Percentiles rank a stretch among this genome's conserved stretches.
phyloP scores from a whole-genome alignment of 805 yeast species.

The Lipomyces yamanashiensis region DNA sequence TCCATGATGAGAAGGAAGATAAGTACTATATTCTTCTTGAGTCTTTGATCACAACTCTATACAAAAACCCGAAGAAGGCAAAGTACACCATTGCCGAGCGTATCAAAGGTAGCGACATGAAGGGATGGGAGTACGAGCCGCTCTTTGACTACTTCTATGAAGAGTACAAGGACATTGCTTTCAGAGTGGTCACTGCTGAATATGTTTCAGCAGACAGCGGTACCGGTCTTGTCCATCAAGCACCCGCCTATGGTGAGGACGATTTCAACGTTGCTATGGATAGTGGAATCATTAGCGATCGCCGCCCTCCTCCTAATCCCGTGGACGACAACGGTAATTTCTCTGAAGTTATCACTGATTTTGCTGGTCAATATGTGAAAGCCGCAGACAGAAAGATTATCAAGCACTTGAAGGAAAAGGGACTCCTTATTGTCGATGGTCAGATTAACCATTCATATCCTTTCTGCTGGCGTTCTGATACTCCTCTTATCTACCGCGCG shows the following conservation, averaged over 20 bases:
- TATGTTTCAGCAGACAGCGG: conserved; percentile 94
- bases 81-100: conserved; percentile 82
- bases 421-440: conserved; percentile 71
- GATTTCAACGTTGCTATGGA: conserved; percentile 85
- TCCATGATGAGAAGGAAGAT: conserved; percentile 84
- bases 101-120: conserved; percentile 77
- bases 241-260: conserved; percentile 99
- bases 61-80: conserved; percentile 93
- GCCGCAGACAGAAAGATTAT: conserved; percentile 93
- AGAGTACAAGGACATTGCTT: conserved; percentile 73
- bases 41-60: conserved; percentile 76
- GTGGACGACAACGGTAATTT: conserved; percentile 91
- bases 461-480: conserved; percentile 99
- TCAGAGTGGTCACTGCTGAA: conserved; percentile 77
- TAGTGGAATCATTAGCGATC: conserved; percentile 74
- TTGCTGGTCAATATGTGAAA: conserved; percentile 84
- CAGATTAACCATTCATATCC: conserved; percentile 97
- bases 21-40: conserved; percentile 84
- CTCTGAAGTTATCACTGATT: conserved; percentile 74
- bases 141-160: conserved; percentile 80
- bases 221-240: conserved; percentile 98
- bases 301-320: conserved; percentile 83
- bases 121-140: conserved; percentile 81
- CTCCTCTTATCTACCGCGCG: conserved; percentile 93
- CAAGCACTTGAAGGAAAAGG: conserved; percentile 76